A percentile compares a stretch with the other conserved stretches of the same genome.
Evolutionary conservation across 495 filamentous ascomycete species (phyloP).

Genomic region (Recurvomyces mirabilis): DNA sequence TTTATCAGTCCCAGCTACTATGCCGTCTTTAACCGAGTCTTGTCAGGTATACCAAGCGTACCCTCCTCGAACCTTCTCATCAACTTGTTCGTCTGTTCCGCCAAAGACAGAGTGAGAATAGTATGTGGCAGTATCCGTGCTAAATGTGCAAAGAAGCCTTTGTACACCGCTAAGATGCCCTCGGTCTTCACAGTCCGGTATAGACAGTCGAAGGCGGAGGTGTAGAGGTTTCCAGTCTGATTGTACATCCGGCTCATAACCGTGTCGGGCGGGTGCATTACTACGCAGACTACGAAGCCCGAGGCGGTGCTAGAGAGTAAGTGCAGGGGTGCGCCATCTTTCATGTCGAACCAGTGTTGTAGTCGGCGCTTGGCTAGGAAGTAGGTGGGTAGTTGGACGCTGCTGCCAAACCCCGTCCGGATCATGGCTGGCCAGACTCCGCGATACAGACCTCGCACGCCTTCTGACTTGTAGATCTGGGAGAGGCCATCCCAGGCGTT

Average conservation of each 20-base stretch:
- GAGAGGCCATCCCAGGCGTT: slow-evolving; percentile 73
- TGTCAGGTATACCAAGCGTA: slow-evolving; percentile 40
- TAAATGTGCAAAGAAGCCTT: slow-evolving; percentile 92
- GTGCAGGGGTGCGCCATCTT: slow-evolving; percentile 84
- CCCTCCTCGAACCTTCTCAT: slow-evolving; percentile 66
- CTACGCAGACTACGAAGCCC: slow-evolving; percentile 90
- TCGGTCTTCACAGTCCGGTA: slow-evolving; percentile 85
- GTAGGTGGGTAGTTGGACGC: slow-evolving; percentile 93
- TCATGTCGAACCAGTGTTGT: slow-evolving; percentile 67
- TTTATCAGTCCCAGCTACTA: too few relatives aligned
- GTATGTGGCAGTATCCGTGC: slow-evolving; percentile 93
- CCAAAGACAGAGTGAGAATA: slow-evolving; percentile 83
- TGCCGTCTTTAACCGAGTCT: slow-evolving; percentile 33
- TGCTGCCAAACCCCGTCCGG: slow-evolving; percentile 85
- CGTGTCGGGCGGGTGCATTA: slow-evolving; percentile 98
- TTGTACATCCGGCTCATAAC: slow-evolving; percentile 99
- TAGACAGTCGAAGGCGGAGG: slow-evolving; percentile 82
- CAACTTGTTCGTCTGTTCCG: slow-evolving; percentile 93
- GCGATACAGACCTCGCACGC: slow-evolving; percentile 70
- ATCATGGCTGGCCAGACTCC: slow-evolving; percentile 95
- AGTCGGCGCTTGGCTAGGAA: slow-evolving; percentile 92
- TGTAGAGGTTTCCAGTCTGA: slow-evolving; percentile 93
- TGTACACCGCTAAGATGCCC: slow-evolving; percentile 88
- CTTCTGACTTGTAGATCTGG: slow-evolving; percentile 68
- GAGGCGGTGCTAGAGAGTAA: slow-evolving; percentile 78